Evolutionary conservation across 441 rosid genomes (phyloP).

Genomic region (Brassica balearica): DNA sequence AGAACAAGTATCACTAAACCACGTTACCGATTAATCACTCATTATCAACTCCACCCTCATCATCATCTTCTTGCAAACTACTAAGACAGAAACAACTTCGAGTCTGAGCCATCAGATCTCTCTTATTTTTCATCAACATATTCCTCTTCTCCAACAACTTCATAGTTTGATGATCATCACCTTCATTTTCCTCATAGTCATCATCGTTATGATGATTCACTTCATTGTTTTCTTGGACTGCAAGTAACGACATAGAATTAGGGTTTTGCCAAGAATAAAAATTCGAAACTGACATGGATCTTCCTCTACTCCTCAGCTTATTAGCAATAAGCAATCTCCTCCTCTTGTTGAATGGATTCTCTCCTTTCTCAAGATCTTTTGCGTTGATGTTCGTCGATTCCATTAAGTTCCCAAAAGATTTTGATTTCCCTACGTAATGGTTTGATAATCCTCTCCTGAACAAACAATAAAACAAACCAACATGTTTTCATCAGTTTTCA

Average conservation of each 20-base stretch:
- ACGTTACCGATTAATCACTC: constrained; percentile 24
- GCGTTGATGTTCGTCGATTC: constrained; percentile 48
- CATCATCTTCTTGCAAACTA: constrained; percentile 51
- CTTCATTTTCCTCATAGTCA: constrained; percentile 9
- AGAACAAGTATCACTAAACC: constrained; percentile 12
- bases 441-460: constrained; percentile 75
- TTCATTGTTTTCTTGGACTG: constrained; percentile 47
- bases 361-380: constrained; percentile 70
- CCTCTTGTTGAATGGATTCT: constrained; percentile 79
- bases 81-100: constrained; percentile 58
- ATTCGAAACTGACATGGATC: constrained; percentile 33
- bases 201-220: constrained; percentile 24
- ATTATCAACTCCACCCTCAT: constrained; percentile 18
- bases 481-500: constrained; percentile 6
- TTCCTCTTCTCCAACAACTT: constrained; percentile 8
- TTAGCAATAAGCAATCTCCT: constrained; percentile 57
- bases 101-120: constrained; percentile 45
- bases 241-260: constrained; percentile 64
- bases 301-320: constrained; percentile 45
- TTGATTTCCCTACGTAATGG: constrained; percentile 79
- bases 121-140: constrained; percentile 27
- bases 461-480: constrained; percentile 1
- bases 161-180: constrained; percentile 2
- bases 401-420: constrained; percentile 69
- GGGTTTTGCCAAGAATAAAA: constrained; percentile 62